Conservation (phyloP, 2,329 filamentous ascomycete species). For the Capronia americana region DNA sequence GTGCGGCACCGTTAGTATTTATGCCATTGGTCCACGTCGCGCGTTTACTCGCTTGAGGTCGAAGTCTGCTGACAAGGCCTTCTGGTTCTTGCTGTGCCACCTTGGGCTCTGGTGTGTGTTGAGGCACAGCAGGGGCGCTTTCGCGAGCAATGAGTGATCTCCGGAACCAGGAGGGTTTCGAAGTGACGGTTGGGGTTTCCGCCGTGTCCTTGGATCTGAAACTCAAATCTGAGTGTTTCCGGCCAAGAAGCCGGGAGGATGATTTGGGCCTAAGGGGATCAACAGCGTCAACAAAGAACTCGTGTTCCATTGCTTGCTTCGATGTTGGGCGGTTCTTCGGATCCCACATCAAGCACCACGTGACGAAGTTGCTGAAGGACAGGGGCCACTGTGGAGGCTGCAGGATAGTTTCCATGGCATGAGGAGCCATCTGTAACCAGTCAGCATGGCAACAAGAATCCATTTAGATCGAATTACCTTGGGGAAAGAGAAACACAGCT, state of each 20-base stretch:
- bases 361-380: conserved; percentile 89
- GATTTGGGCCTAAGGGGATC: conserved; percentile 94
- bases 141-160: conserved; percentile 88
- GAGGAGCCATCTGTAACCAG: conserved; percentile 82
- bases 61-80: conserved; percentile 58
- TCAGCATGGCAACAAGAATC: conserved; percentile 34
- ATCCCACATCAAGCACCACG: conserved; percentile 99
- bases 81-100: conserved; percentile 50
- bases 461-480: conserved; percentile 58
- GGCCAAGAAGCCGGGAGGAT: conserved; percentile 80
- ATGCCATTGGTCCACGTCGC: conserved; percentile 90
- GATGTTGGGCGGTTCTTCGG: conserved; percentile 90
- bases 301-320: conserved; percentile 89
- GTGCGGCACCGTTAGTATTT: conserved; percentile 72
- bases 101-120: conserved; percentile 48
- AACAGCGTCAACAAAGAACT: conserved; percentile 90
- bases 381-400: conserved; percentile 90
- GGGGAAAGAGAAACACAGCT: conserved; percentile 97
- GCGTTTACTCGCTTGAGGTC: conserved; percentile 73
- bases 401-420: conserved; percentile 92
- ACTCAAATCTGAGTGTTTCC: conserved; percentile 86
- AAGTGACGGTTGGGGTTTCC: conserved; percentile 65
- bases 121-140: conserved; percentile 65
- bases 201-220: conserved; percentile 70
- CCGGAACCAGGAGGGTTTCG: conserved; percentile 96